phyloP scores from a whole-genome alignment of 768 basidiomycete genomes.

The Suillus decipiens region DNA sequence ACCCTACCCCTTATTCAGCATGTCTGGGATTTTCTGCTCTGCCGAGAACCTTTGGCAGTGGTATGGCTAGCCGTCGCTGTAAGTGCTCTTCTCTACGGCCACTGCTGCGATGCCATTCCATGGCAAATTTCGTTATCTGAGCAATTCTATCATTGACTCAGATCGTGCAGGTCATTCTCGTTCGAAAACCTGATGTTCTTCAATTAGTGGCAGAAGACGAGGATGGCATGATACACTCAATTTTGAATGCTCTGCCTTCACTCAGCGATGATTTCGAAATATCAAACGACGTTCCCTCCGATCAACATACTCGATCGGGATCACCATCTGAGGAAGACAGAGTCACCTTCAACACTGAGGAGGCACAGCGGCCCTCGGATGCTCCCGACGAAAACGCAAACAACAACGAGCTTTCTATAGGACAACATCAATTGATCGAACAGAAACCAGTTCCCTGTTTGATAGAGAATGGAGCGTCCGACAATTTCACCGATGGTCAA shows the following conservation, averaged over 20 bases:
- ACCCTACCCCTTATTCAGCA: slow-evolving; percentile 89
- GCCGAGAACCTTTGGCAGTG: slow-evolving; percentile 75
- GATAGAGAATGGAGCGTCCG: slow-evolving; percentile 1
- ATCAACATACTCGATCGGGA: slow-evolving; percentile 4
- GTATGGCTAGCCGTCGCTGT: slow-evolving; percentile 88
- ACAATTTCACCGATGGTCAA: background rate
- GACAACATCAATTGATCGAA: background rate
- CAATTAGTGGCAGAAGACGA: slow-evolving; percentile 67
- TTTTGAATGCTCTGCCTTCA: slow-evolving; percentile 66
- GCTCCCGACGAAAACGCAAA: background rate
- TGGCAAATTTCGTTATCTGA: background rate
- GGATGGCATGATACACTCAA: slow-evolving; percentile 80
- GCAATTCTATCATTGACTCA: background rate
- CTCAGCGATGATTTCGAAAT: slow-evolving; percentile 40
- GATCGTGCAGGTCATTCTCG: slow-evolving; percentile 62
- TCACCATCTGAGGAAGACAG: background rate
- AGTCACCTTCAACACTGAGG: background rate
- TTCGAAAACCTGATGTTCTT: slow-evolving; percentile 67
- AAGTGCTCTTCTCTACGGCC: slow-evolving; percentile 31
- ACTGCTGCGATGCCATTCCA: background rate
- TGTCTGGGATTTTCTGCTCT: slow-evolving; percentile 87
- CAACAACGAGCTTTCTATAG: background rate
- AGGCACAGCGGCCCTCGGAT: background rate
- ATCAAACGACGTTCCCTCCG: slow-evolving; percentile 24
- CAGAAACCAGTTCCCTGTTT: background rate